Evolutionary conservation across 169 alveolate genomes (phyloP).

Genomic region (Amoebophrya sp.): DNA sequence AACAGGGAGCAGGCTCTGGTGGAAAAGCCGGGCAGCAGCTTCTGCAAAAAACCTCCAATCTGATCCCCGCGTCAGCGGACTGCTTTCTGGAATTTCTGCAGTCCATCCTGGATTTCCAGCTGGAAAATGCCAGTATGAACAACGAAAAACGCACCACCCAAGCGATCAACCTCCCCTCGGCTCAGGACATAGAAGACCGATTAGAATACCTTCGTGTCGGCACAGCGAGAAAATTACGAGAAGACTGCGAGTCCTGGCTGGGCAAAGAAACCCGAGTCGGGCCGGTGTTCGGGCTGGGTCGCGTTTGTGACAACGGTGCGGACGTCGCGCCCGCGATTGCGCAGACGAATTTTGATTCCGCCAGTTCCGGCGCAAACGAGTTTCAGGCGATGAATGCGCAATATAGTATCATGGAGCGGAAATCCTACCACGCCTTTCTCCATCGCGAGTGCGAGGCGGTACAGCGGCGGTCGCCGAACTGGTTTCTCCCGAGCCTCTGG

Average conservation of each 20-base stretch:
- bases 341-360: no score
- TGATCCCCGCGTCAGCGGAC: not conserved
- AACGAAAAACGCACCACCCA: no score
- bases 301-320: slow-evolving; percentile 1
- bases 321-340: not conserved
- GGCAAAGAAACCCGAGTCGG: not conserved
- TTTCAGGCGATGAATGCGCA: not conserved
- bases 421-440: not conserved
- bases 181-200: not conserved
- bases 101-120: no score
- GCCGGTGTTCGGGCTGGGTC: no score
- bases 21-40: not conserved
- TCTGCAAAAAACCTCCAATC: not conserved
- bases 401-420: not conserved
- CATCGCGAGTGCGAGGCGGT: not conserved
- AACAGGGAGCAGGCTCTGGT: not conserved
- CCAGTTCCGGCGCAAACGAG: no score
- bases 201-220: not conserved
- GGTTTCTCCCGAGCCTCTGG: not conserved
- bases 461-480: not conserved
- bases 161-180: not conserved
- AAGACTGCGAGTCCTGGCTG: not conserved
- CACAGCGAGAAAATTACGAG: not conserved
- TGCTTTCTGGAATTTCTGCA: not conserved
- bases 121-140: no score